phyloP scores from a whole-genome alignment of 192 early-diverging fungal genomes.

The Coemansia umbellata region DNA sequence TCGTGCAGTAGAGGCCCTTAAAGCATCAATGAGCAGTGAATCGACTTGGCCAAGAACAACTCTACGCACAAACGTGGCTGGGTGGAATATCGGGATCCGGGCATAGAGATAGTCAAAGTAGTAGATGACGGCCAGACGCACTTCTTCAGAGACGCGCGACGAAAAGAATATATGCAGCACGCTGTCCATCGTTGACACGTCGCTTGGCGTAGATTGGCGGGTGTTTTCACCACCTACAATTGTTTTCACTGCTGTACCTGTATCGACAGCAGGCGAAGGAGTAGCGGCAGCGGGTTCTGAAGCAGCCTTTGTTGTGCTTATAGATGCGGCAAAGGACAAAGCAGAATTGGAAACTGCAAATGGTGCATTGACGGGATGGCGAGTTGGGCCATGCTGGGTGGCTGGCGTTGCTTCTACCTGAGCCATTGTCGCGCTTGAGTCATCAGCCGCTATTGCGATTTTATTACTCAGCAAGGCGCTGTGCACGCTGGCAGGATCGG shows the following conservation, averaged over 20 bases:
- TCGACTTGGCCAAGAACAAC: conserved; percentile 30
- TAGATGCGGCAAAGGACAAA: too few relatives aligned
- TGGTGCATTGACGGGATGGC: too few relatives aligned
- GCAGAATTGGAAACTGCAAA: too few relatives aligned
- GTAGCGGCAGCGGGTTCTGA: background rate
- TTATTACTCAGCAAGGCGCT: too few relatives aligned
- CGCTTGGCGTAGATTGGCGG: background rate
- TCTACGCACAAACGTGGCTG: conserved; percentile 41
- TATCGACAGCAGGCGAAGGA: background rate
- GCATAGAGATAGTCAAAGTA: conserved; percentile 47
- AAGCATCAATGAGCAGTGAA: conserved; percentile 34
- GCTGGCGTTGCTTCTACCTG: too few relatives aligned
- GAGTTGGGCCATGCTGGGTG: too few relatives aligned
- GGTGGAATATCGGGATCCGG: conserved; percentile 45
- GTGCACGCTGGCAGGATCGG: too few relatives aligned
- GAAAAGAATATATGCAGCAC: conserved; percentile 36
- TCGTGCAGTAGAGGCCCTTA: conserved; percentile 39
- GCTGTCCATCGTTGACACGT: conserved; percentile 27
- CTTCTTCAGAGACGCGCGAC: conserved; percentile 20
- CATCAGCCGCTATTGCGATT: too few relatives aligned
- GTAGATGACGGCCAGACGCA: conserved; percentile 30
- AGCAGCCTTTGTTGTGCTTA: too few relatives aligned
- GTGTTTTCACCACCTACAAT: background rate
- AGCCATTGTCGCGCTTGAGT: too few relatives aligned
- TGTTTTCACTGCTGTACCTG: background rate